Evolutionary conservation across 495 filamentous ascomycete genomes (phyloP), one percentile per base, ranked within the genome.

Genomic region (Xylaria castorea): DNA sequence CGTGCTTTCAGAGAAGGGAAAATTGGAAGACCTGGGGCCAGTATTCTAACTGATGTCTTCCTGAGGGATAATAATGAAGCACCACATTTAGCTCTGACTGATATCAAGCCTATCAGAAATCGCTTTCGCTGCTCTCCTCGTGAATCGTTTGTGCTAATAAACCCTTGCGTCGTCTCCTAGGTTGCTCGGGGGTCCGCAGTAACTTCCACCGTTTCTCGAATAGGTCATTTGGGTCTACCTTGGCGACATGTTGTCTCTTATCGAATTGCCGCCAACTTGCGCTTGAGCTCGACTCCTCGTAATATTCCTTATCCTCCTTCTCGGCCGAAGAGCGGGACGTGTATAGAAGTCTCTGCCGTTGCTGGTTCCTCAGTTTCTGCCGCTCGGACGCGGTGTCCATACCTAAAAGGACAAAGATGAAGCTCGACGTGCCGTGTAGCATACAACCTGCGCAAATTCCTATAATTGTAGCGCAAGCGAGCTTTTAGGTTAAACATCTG

Each of bases 61-160:
- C 36, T 46, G 32, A 25, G 18, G 25, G 25, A 12, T 22, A 22
- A 55, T 34, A 65, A 25, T 25, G 32, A 53, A 22, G 70, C 30
- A 53, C 9, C 44, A 25, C 7, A 51, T 36, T 25, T n/a, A 55
- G 48, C 66, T 44, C 20, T 27, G 12, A 12, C 44, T 68, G 50
- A 70, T 27, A 70, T 36, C 14, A 64, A 32, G 71, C 60, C 34
- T 53, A 66, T 40, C 70, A 77, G 9, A 76, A 73, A 62, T 79
- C 78, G 63, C 77, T 82, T 58, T 64, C 71, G 70, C 87, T 87
- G 62, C 91, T 90, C 76, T 92, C 91, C 79, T 93, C 91, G 62
- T 92, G 78, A 22, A 93, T 93, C 0, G 89, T 92, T 65, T 88
- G 84, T 30, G 83, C 81, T 22, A 91, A 75, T 30, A 90, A 75